Conservation (phyloP, 805 yeast genomes). For the Debaryomyces castellii region DNA sequence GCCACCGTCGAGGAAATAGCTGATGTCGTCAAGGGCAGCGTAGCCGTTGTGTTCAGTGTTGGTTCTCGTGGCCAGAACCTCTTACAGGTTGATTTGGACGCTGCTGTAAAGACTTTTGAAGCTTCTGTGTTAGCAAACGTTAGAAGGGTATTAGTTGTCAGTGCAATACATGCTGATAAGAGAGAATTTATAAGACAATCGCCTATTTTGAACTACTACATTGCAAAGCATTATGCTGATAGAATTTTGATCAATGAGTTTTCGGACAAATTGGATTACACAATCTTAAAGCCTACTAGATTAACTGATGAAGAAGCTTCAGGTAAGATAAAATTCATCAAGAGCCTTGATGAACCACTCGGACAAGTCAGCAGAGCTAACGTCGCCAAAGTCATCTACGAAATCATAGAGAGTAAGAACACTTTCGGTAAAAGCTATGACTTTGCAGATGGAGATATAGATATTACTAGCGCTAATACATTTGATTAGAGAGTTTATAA, state of each 20-base stretch:
- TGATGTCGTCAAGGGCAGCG: conserved; percentile 42
- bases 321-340: conserved; percentile 43
- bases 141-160: conserved; percentile 49
- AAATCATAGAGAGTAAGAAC: conserved; percentile 30
- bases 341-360: conserved; percentile 15
- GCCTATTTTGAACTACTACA: conserved; percentile 46
- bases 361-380: conserved; percentile 48
- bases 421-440: conserved; percentile 46
- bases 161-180: conserved; percentile 56
- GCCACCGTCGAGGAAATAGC: conserved; percentile 33
- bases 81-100: conserved; percentile 59
- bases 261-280: conserved; percentile 45
- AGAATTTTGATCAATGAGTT: conserved; percentile 36
- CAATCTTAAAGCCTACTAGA: conserved; percentile 56
- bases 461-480: conserved; percentile 1
- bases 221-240: conserved; percentile 65
- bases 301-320: conserved; percentile 41
- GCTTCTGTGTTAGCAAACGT: conserved; percentile 47
- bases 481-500: conserved; percentile 1
- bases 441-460: conserved; percentile 5
- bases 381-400: conserved; percentile 50
- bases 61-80: conserved; percentile 61
- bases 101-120: conserved; percentile 56
- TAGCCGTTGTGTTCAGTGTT: conserved; percentile 60
- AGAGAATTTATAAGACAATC: conserved; percentile 44